phyloP scores from a whole-genome alignment of 768 basidiomycete species.

The Agaricus blazei region DNA sequence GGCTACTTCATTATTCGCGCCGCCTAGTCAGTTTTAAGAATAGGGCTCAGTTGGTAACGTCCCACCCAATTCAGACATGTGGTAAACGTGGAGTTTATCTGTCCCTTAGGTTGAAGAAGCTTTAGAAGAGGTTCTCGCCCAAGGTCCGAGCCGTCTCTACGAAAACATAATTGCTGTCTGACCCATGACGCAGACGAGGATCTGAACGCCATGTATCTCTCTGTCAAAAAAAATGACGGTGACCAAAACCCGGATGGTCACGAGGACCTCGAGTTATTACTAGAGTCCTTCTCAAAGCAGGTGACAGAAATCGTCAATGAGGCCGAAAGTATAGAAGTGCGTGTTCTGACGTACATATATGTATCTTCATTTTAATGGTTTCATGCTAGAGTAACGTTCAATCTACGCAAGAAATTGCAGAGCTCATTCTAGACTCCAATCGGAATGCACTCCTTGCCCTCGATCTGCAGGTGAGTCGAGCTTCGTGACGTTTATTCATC shows the following conservation, averaged over 20 bases:
- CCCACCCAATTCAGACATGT: constrained; percentile 13
- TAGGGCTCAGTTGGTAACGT: constrained; percentile 69
- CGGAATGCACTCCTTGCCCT: constrained; percentile 88
- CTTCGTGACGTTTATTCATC: constrained; percentile 9
- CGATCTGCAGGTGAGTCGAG: constrained; percentile 66
- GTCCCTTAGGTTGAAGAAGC: constrained; percentile 72
- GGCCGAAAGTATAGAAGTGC: constrained; percentile 79
- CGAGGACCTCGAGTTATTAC: constrained; percentile 85
- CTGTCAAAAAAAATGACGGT: constrained; percentile 66
- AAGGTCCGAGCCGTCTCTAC: constrained; percentile 45
- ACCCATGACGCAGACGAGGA: constrained; percentile 71
- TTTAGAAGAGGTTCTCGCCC: constrained; percentile 85
- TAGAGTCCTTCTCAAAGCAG: constrained; percentile 96
- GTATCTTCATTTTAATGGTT: not conserved
- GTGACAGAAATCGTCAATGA: constrained; percentile 96
- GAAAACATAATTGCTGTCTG: constrained; percentile 7
- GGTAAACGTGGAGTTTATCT: constrained; percentile 1
- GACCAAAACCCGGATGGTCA: constrained; percentile 73
- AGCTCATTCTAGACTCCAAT: constrained; percentile 93
- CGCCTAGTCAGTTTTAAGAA: constrained; percentile 87
- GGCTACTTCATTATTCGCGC: constrained; percentile 88
- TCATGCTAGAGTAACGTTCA: constrained; percentile 76
- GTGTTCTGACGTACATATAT: not conserved
- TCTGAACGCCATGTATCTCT: constrained; percentile 91
- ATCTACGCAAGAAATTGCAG: constrained; percentile 97